Evolutionary conservation across 306 rosid species (phyloP).

Genomic region (Rosa rugosa): DNA sequence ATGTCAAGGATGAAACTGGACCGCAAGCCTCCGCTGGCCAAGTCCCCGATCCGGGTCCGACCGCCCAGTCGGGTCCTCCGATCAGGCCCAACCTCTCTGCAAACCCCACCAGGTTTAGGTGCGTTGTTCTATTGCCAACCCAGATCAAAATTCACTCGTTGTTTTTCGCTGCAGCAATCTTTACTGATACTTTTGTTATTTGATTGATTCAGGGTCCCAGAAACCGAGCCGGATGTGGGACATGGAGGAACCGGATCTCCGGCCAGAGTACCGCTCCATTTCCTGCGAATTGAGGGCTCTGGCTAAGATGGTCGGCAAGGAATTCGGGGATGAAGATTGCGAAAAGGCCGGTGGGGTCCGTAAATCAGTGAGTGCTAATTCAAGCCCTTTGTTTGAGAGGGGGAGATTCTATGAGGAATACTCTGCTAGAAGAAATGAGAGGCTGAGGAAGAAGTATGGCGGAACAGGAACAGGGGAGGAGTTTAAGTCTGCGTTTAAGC

Average conservation of each 20-base stretch:
- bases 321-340: constrained; percentile 36
- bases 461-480: constrained; percentile 24
- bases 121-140: neutral
- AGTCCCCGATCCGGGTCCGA: constrained; percentile 60
- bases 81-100: constrained; percentile 41
- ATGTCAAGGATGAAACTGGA: constrained; percentile 54
- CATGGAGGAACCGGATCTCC: constrained; percentile 41
- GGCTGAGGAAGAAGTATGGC: constrained; percentile 63
- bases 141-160: neutral
- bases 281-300: constrained; percentile 64
- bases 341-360: constrained; percentile 1
- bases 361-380: constrained; percentile 12
- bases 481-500: constrained; percentile 18
- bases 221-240: constrained; percentile 38
- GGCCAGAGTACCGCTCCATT: constrained; percentile 73
- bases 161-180: neutral
- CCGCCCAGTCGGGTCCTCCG: constrained; percentile 41
- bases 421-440: constrained; percentile 88
- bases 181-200: neutral
- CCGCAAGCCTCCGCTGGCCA: constrained; percentile 73
- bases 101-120: constrained; percentile 82
- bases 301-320: constrained; percentile 55
- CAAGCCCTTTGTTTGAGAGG: constrained; percentile 52
- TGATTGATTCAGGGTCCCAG: constrained; percentile 47
- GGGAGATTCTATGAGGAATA: constrained; percentile 82